These are phyloP conservation scores for Phanerochaete carnosa DNA, from an alignment of 768 basidiomycete genomes.

Conservation along the genomic window DNA sequence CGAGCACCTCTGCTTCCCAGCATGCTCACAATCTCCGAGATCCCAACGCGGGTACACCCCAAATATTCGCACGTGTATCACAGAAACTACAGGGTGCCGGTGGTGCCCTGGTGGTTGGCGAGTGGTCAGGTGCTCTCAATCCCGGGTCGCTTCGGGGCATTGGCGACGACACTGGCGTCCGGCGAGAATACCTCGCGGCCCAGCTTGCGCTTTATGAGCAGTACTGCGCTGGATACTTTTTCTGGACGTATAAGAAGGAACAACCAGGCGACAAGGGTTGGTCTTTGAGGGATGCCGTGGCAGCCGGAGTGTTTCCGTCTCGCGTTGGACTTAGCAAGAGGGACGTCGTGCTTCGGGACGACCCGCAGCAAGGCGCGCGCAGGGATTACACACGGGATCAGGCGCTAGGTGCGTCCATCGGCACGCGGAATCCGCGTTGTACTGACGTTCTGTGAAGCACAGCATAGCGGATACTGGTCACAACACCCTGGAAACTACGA, in stretches of 20 bases:
- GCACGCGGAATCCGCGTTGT: neutral
- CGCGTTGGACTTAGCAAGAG: slow-evolving; percentile 17
- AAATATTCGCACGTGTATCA: slow-evolving; percentile 36
- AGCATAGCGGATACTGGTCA: slow-evolving; percentile 43
- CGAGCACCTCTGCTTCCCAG: slow-evolving; percentile 44
- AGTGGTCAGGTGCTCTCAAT: slow-evolving; percentile 78
- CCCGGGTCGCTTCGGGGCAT: slow-evolving; percentile 53
- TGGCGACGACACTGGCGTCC: slow-evolving; percentile 37
- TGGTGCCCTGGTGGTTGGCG: slow-evolving; percentile 65
- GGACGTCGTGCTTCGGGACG: slow-evolving; percentile 8
- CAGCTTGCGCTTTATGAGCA: slow-evolving; percentile 65
- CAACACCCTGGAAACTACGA: slow-evolving; percentile 56
- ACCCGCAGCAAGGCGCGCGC: slow-evolving; percentile 38
- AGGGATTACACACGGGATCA: slow-evolving; percentile 23
- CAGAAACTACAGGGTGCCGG: slow-evolving; percentile 33
- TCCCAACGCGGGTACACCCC: slow-evolving; percentile 34
- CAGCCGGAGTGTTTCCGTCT: slow-evolving; percentile 57
- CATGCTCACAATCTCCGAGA: slow-evolving; percentile 51
- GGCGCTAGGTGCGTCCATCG: slow-evolving; percentile 24
- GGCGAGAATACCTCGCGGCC: slow-evolving; percentile 52
- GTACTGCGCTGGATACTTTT: slow-evolving; percentile 72
- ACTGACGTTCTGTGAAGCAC: slow-evolving; percentile 19
- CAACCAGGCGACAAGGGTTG: slow-evolving; percentile 66
- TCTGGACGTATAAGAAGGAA: slow-evolving; percentile 83
- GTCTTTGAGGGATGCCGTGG: slow-evolving; percentile 65